Evolutionary conservation across 352 stramenopile genomes (phyloP).

Genomic region (Pythium sukuiense): DNA sequence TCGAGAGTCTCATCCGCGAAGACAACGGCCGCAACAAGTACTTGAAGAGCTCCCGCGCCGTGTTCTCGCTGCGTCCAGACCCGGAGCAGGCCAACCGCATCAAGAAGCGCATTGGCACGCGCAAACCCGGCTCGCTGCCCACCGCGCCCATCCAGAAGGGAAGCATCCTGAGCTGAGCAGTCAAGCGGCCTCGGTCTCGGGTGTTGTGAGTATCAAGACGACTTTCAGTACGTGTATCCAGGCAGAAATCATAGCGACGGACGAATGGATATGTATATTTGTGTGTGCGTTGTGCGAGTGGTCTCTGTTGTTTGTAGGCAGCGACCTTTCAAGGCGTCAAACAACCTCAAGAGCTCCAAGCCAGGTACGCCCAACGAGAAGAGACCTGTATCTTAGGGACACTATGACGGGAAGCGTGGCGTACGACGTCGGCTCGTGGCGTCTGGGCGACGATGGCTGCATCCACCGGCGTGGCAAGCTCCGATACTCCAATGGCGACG

Average conservation of each 20-base stretch:
- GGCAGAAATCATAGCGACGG: neutral
- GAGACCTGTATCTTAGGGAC: too few species aligned
- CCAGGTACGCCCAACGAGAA: too few species aligned
- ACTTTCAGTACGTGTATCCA: neutral
- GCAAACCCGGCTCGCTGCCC: constrained; percentile 63
- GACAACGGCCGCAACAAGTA: constrained; percentile 82
- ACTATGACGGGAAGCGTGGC: constrained; percentile 31
- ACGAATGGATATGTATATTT: constrained; percentile 7
- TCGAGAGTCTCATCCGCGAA: constrained; percentile 80
- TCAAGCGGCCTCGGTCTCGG: neutral
- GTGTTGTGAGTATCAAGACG: neutral
- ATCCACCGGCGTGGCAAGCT: constrained; percentile 73
- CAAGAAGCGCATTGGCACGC: constrained; percentile 73
- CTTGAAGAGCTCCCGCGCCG: constrained; percentile 76
- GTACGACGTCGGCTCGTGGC: constrained; percentile 70
- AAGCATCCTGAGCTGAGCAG: constrained; percentile 42
- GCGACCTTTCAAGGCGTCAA: neutral
- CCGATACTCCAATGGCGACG: constrained; percentile 71
- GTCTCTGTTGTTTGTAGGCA: neutral
- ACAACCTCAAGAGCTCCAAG: neutral
- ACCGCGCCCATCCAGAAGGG: constrained; percentile 69
- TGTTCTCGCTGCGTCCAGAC: constrained; percentile 72
- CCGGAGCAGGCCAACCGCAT: constrained; percentile 74
- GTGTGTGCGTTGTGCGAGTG: neutral
- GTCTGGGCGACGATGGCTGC: constrained; percentile 64